Evolutionary conservation across 768 basidiomycete species (phyloP), one percentile per base, ranked within the genome.

Genomic region (Termitomyces titanicus): DNA sequence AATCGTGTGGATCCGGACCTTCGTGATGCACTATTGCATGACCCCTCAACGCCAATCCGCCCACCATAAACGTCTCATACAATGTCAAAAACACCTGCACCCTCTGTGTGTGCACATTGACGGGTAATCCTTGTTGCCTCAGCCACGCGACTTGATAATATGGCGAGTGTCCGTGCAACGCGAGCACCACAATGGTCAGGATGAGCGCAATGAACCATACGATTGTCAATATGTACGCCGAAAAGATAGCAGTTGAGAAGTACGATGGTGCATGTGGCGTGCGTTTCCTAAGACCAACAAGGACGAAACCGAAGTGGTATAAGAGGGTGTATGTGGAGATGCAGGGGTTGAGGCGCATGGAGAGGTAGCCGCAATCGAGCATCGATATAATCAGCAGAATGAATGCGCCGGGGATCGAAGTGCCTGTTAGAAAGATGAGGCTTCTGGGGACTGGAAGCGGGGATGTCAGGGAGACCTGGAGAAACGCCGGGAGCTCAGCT

Each of bases 341-440:
- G 55, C 65, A 66, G 15, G 69, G 71, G 35, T 66, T 70, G 37
- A 73, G 54, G 57, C 64, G 70, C 55, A 72, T 62, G 10, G 71
- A 73, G 9, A 71, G 64, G 38, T 69, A 63, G 31, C 70, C 70
- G 6, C 70, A 54, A 56, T 73, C 72, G 35, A 72, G 67, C 61
- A 70, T 60, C 0, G 70, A 72, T 27, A 70, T 45, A 55, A 70
- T 58, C 29, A 73, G 58, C 9, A 67, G 54, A n/a, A 63, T 51
- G 37, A 53, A 61, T 39, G 71, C 59, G 10, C 61, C 62, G 12
- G 61, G 44, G 27, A 69, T 47, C 1, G 70, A 71, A 18, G 64
- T 54, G 38, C 59, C 64, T 25, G 66, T 67, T 44, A 70, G 61
- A 40, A 68, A 57, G 53, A 71, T 64, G 34, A 71, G 55, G 47